Conservation (phyloP, 129 eudicot species). For the Helichrysum umbraculigerum region DNA sequence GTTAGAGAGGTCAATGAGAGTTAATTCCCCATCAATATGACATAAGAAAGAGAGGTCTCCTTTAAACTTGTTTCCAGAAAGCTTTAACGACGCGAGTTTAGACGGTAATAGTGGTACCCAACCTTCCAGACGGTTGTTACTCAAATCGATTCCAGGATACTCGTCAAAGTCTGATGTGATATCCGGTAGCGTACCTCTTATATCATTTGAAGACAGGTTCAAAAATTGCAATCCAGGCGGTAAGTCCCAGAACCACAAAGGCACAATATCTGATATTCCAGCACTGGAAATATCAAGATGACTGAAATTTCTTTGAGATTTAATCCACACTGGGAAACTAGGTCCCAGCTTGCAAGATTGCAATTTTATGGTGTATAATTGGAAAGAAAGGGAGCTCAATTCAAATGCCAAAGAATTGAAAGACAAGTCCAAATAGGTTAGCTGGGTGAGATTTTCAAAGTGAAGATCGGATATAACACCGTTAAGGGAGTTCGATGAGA, state of each 20-base stretch:
- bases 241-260: slow-evolving; percentile 39
- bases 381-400: slow-evolving; percentile 24
- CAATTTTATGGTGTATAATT: slow-evolving; percentile 21
- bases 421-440: slow-evolving; percentile 30
- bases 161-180: slow-evolving; percentile 3
- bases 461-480: slow-evolving; percentile 26
- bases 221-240: not conserved
- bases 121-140: slow-evolving; percentile 9
- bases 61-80: slow-evolving; percentile 30
- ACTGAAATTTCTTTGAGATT: slow-evolving; percentile 13
- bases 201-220: slow-evolving; percentile 30
- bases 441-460: slow-evolving; percentile 25
- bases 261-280: slow-evolving; percentile 35
- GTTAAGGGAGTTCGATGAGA: slow-evolving; percentile 26
- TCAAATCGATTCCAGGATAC: slow-evolving; percentile 23
- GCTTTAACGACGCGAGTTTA: slow-evolving; percentile 5
- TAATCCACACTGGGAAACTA: slow-evolving; percentile 40
- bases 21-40: not conserved
- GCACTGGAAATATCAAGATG: slow-evolving; percentile 4
- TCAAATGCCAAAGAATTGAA: slow-evolving; percentile 28
- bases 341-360: slow-evolving; percentile 39
- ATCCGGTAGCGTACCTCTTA: slow-evolving; percentile 30
- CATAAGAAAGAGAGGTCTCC: slow-evolving; percentile 25
- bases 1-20: slow-evolving; percentile 25
- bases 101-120: slow-evolving; percentile 14